Percentiles rank a stretch among this genome's conserved stretches.
These are phyloP conservation scores for Mycena latifolia DNA, from an alignment of 768 basidiomycete species.

Conservation along the genomic window DNA sequence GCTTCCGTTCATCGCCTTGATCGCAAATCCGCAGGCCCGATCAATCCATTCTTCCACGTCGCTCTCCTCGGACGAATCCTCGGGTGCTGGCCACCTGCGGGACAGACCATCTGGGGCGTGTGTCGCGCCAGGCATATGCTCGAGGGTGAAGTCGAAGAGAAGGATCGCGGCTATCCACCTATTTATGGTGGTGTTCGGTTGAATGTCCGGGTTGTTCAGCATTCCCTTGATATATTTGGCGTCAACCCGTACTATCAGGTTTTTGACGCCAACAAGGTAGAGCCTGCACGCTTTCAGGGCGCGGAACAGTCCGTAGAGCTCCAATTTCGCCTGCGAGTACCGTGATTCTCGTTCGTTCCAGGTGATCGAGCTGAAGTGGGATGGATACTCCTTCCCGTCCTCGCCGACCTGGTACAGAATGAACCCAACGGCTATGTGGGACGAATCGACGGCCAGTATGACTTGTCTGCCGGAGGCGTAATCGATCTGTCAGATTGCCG, in stretches of 20 bases:
- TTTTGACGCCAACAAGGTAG: slow-evolving; percentile 40
- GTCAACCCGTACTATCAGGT: slow-evolving; percentile 51
- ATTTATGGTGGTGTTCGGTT: slow-evolving; percentile 53
- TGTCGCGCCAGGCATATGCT: too few species aligned
- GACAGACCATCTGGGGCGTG: slow-evolving; percentile 55
- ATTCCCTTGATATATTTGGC: slow-evolving; percentile 56
- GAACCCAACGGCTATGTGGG: neutral
- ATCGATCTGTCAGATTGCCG: neutral
- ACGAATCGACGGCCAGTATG: neutral
- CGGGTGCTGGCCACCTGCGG: slow-evolving; percentile 24
- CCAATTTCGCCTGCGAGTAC: slow-evolving; percentile 54
- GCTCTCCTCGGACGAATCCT: too few species aligned
- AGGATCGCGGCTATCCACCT: slow-evolving; percentile 55
- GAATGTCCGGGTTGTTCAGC: slow-evolving; percentile 53
- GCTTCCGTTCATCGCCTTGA: too few species aligned
- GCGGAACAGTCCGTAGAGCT: slow-evolving; percentile 51
- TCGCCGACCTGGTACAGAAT: neutral
- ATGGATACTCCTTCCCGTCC: too few species aligned
- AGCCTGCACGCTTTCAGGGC: slow-evolving; percentile 26
- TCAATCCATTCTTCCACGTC: too few species aligned
- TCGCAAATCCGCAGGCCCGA: too few species aligned
- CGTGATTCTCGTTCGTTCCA: too few species aligned
- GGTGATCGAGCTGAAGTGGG: too few species aligned
- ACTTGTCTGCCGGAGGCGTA: neutral
- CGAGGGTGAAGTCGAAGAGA: too few species aligned